phyloP scores from a whole-genome alignment of 352 stramenopile species.

The Phytophthora pisi region DNA sequence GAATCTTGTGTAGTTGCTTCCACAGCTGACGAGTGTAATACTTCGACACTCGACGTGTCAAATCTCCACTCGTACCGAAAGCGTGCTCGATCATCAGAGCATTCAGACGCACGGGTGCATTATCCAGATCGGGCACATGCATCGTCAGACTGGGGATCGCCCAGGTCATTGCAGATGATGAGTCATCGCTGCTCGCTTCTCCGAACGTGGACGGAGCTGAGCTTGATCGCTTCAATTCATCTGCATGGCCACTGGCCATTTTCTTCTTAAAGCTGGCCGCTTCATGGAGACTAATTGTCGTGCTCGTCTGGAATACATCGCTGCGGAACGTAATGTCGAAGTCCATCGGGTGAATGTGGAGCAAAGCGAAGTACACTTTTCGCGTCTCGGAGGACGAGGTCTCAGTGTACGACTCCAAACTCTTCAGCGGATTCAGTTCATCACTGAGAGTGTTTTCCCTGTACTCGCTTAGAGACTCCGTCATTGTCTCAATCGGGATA shows the following conservation, averaged over 20 bases:
- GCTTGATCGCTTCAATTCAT: constrained; percentile 40
- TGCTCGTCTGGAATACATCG: constrained; percentile 80
- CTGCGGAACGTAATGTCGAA: constrained; percentile 90
- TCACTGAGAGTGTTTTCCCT: constrained; percentile 79
- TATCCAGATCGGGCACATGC: constrained; percentile 90
- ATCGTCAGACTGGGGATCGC: constrained; percentile 87
- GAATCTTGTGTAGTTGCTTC: constrained; percentile 90
- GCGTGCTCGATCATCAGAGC: constrained; percentile 90
- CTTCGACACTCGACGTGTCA: constrained; percentile 86
- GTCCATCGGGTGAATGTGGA: constrained; percentile 89
- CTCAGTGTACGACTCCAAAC: constrained; percentile 63
- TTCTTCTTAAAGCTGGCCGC: constrained; percentile 58
- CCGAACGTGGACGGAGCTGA: constrained; percentile 30
- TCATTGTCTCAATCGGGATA: constrained; percentile 85
- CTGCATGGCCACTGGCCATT: constrained; percentile 22
- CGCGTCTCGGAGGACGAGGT: constrained; percentile 74
- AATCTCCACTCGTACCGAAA: constrained; percentile 86
- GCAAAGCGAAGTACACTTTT: constrained; percentile 89
- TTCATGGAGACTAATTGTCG: constrained; percentile 65
- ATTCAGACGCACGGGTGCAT: constrained; percentile 84
- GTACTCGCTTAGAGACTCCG: constrained; percentile 73
- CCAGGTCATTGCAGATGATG: constrained; percentile 67
- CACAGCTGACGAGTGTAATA: constrained; percentile 90
- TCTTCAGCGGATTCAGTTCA: constrained; percentile 81
- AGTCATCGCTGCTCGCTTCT: constrained; percentile 41